Base-by-base conservation (phyloP, 208 protist species). In the Wallacemonas collosoma region DNA sequence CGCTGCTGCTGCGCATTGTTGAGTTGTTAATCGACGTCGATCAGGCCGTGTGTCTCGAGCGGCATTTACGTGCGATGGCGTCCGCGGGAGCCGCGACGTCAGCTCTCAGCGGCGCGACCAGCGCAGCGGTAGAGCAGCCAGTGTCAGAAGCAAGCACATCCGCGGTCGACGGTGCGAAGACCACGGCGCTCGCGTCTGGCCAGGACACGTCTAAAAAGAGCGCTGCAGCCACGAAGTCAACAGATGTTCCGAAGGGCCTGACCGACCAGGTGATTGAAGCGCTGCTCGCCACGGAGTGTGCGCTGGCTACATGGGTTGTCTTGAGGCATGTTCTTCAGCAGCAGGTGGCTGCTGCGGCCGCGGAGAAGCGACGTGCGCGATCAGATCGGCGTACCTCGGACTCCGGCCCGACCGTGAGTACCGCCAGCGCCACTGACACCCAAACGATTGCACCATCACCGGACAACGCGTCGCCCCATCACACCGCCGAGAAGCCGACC, bases 251-350 rank as follows among this genome's bases (percentile, higher is more conserved):
- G 35, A 17, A 60, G 9, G 17, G 36, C 9, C 8, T 50, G 26
- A 51, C 9, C 17, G n/a, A 15, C 12, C 54, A 80, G 57, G 35
- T 44, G 11, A 40, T 87, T 38, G 86, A 94, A 55, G 85, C 90
- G 47, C 40, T 83, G 48, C 44, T 94, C 56, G 73, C 44, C 55
- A 67, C 84, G 2, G 80, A 83, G 2, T 88, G 83, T 53, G 68
- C 81, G 8, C 45, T 94, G 43, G 88, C 82, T 5, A 93, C 83
- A 51, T 94, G 91, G 88, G 71, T 85, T 26, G 88, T 90, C 63
- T 71, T 93, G 36, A 76, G 83, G 1, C 50, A 75, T 15, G 80
- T 96, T 26, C 73, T 94, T 38, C 80, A 65, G 12, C 76, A 90
- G 50, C 86, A 94, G 56, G 50, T 91, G 17, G 50, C 56, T 45